These are phyloP conservation scores for Sphaceloma murrayae DNA, from an alignment of 2,329 filamentous ascomycete genomes.

Conservation along the genomic window DNA sequence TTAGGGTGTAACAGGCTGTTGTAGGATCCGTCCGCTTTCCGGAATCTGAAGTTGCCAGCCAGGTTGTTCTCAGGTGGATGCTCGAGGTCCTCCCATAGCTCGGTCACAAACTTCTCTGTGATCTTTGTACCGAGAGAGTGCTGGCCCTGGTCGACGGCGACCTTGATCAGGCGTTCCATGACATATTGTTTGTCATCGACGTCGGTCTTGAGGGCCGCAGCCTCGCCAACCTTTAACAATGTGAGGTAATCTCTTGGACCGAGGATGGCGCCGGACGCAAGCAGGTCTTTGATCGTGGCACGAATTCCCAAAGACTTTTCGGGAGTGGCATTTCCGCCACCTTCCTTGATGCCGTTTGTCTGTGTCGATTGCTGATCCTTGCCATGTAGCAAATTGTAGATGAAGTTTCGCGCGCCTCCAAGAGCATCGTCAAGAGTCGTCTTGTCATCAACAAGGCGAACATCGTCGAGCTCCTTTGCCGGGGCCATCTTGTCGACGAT, in stretches of 20 bases:
- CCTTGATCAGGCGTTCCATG: conserved; percentile 49
- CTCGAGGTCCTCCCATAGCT: conserved; percentile 40
- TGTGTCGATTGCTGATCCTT: no score
- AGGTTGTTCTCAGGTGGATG: conserved; percentile 40
- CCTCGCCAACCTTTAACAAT: conserved; percentile 9
- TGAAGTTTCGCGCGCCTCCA: not conserved
- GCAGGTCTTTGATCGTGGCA: not conserved
- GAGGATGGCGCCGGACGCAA: not conserved
- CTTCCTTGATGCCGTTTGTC: no score
- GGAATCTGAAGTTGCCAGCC: conserved; percentile 37
- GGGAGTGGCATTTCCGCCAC: conserved; percentile 4
- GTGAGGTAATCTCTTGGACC: conserved; percentile 2
- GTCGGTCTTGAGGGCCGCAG: conserved; percentile 28
- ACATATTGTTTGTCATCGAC: conserved; percentile 53
- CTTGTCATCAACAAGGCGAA: conserved; percentile 8
- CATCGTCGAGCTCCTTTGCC: conserved; percentile 1
- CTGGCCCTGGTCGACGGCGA: conserved; percentile 36
- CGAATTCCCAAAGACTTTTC: not conserved
- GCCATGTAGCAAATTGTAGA: no score
- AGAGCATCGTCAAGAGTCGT: conserved; percentile 4
- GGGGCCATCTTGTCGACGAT: not conserved
- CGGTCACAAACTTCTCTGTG: conserved; percentile 37
- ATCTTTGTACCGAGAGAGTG: conserved; percentile 33
- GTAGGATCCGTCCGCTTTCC: conserved; percentile 41
- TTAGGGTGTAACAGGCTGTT: conserved; percentile 54